Conservation (phyloP, 1,284 basidiomycete genomes). For the Sporisorium sorghi region DNA sequence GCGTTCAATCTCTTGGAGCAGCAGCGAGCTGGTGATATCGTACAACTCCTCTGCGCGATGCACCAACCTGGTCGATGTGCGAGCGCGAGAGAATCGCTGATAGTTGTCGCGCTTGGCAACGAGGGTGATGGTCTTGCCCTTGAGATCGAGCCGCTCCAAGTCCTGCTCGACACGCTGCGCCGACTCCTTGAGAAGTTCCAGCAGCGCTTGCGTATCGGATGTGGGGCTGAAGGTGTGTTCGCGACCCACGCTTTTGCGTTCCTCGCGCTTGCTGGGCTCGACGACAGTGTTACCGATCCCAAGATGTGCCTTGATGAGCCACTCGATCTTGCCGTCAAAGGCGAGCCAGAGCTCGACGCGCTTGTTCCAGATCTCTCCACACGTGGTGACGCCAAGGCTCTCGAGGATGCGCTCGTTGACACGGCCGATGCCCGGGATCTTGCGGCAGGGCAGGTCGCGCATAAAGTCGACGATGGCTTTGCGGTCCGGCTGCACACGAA, state of each 20-base stretch:
- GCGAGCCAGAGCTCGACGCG: slow-evolving; percentile 61
- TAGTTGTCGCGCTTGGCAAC: slow-evolving; percentile 61
- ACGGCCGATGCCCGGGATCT: slow-evolving; percentile 66
- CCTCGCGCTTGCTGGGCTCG: slow-evolving; percentile 57
- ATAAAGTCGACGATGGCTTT: slow-evolving; percentile 60
- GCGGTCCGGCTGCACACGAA: slow-evolving; percentile 49
- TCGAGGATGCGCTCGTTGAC: slow-evolving; percentile 66
- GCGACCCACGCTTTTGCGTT: slow-evolving; percentile 65
- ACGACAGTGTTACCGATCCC: slow-evolving; percentile 61
- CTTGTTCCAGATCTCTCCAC: slow-evolving; percentile 63
- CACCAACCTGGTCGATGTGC: slow-evolving; percentile 32
- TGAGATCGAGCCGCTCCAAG: slow-evolving; percentile 55
- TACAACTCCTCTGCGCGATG: slow-evolving; percentile 58
- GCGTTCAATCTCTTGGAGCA: slow-evolving; percentile 52
- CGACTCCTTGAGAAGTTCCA: slow-evolving; percentile 50
- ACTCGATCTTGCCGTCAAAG: slow-evolving; percentile 57
- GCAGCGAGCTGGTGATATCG: slow-evolving; percentile 41
- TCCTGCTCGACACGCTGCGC: slow-evolving; percentile 61
- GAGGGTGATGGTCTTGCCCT: slow-evolving; percentile 61
- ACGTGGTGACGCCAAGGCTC: slow-evolving; percentile 59
- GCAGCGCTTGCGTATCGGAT: slow-evolving; percentile 34
- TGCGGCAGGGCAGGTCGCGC: slow-evolving; percentile 59
- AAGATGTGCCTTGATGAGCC: slow-evolving; percentile 60
- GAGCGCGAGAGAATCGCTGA: slow-evolving; percentile 62
- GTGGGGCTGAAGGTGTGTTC: slow-evolving; percentile 67